Conservation (phyloP, 768 basidiomycete genomes). For the Holtermanniella nyarrowii region DNA sequence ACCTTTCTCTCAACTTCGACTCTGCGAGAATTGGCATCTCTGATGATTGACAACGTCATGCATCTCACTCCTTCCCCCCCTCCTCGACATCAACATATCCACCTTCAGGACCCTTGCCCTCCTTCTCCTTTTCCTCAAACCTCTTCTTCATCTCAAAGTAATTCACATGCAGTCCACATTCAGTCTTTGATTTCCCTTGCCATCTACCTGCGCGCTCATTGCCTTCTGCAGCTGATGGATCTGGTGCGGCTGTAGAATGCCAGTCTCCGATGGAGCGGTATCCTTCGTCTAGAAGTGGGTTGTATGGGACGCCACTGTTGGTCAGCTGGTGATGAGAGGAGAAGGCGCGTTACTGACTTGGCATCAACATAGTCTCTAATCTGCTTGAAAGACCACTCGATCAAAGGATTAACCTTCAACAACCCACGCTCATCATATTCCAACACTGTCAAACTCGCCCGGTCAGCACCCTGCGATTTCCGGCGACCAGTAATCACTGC, state of each 20-base stretch:
- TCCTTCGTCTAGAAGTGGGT: conserved; percentile 76
- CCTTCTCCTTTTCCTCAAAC: conserved; percentile 26
- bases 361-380: conserved; percentile 76
- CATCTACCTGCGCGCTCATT: conserved; percentile 84
- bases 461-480: conserved; percentile 84
- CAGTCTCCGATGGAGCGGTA: conserved; percentile 96
- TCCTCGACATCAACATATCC: background rate
- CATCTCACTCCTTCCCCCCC: too few relatives aligned
- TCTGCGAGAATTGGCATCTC: too few relatives aligned
- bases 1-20: too few relatives aligned
- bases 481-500: conserved; percentile 92
- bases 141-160: conserved; percentile 53
- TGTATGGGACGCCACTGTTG: conserved; percentile 63
- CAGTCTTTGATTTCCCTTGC: conserved; percentile 78
- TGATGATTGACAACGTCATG: too few relatives aligned
- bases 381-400: conserved; percentile 69
- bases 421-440: conserved; percentile 85
- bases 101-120: background rate
- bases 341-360: conserved; percentile 44
- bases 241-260: conserved; percentile 67
- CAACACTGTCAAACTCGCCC: conserved; percentile 67
- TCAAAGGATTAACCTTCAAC: conserved; percentile 88
- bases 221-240: conserved; percentile 44
- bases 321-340: background rate
- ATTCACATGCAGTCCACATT: conserved; percentile 90